Percentiles rank a stretch among this genome's conserved stretches.
Evolutionary conservation across 495 filamentous ascomycete species (phyloP).

Genomic region (Penicillium manginii): DNA sequence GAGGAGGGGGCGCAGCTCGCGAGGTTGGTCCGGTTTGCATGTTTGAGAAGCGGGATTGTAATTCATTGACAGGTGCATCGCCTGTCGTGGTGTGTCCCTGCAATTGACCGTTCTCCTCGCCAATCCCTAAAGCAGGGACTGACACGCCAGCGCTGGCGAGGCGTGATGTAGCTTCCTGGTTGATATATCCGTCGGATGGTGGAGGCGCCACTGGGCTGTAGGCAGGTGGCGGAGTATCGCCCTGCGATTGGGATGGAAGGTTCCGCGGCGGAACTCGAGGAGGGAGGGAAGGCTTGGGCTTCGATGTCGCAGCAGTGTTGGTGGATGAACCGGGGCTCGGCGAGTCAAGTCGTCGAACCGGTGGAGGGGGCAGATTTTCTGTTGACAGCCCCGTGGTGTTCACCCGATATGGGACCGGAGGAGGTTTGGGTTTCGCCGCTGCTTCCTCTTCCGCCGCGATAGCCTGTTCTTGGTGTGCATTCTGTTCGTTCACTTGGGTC

Average conservation of each 20-base stretch:
- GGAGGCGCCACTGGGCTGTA: slow-evolving; percentile 44
- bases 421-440: slow-evolving; percentile 47
- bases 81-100: not conserved
- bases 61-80: slow-evolving; percentile 58
- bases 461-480: slow-evolving; percentile 39
- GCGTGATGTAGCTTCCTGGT: slow-evolving; percentile 68
- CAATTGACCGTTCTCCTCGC: slow-evolving; percentile 27
- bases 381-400: slow-evolving; percentile 75
- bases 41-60: slow-evolving; percentile 69
- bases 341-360: slow-evolving; percentile 57
- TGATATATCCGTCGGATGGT: slow-evolving; percentile 53
- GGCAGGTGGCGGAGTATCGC: slow-evolving; percentile 56
- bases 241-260: slow-evolving; percentile 45
- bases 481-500: slow-evolving; percentile 40
- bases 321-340: slow-evolving; percentile 37
- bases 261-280: slow-evolving; percentile 77
- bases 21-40: slow-evolving; percentile 45
- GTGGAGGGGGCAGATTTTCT: slow-evolving; percentile 71
- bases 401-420: slow-evolving; percentile 68
- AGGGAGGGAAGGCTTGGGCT: slow-evolving; percentile 58
- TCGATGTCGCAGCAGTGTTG: slow-evolving; percentile 33
- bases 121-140: slow-evolving; percentile 81
- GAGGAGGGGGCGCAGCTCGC: slow-evolving; percentile 26
- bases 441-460: slow-evolving; percentile 39
- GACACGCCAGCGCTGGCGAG: slow-evolving; percentile 79